Evolutionary conservation across 2,329 filamentous ascomycete genomes (phyloP), one percentile per base, ranked within the genome.

Genomic region (Penicillium verrucosum): DNA sequence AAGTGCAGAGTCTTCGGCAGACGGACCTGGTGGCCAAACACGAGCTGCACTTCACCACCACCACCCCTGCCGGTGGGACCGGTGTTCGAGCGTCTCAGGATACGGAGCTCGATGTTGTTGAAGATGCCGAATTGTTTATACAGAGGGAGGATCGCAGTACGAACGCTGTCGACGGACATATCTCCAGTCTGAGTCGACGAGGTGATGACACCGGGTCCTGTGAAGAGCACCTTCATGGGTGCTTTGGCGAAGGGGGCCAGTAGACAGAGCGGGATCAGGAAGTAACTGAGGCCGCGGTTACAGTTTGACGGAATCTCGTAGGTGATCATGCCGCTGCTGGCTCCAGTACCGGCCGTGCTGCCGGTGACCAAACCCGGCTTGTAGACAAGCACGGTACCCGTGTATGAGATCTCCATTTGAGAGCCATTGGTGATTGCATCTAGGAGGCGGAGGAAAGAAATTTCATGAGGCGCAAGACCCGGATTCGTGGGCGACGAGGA

Each of bases 391-490:
- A 91, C 92, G 0, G 94, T 97, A 71, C 94, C 94, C 1, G 92
- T 97, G 78, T 96, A 94, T 11, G 92, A 96, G 66, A 99, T 96
- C 70, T 97, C 92, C 78, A 97, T 91, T 54, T 89, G 87, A 56
- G 89, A 90, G 77, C 94, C 94, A 80, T 99, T 99, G 70, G 94
- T 99, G 68, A 99, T 83, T 65, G 90, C 84, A 75, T 97, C 94
- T 70, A 99, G 87, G 18, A 99, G 89, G 56, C 94, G 92, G 32
- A 99, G 84, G 75, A 99, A 93, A 45, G 94, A 97, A 68, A 97
- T 87, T 77, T 99, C 94, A 78, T 96, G 89, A 47, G 91, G 88
- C 52, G 90, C 88, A 53, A 99, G 89, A 68, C 94, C 94, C 1
- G 94, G 92, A 67, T 89, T 87, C 40, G 90, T 92, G 45, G 89